A percentile compares a stretch with the other conserved stretches of the same genome.
phyloP scores from a whole-genome alignment of 441 rosid species.

The Brassica hybrid region DNA sequence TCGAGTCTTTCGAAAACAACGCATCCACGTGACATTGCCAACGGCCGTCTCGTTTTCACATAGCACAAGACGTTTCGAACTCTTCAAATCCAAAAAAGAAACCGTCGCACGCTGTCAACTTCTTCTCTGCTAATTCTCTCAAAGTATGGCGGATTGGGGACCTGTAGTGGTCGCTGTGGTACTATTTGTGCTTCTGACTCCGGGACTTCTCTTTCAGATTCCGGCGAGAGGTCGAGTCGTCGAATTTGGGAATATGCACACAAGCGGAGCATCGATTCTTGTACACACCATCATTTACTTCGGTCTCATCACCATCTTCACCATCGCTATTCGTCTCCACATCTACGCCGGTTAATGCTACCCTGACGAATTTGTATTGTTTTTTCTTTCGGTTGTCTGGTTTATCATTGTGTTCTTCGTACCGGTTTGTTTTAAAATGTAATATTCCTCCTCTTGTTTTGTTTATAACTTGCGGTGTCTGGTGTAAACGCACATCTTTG shows the following conservation, averaged over 20 bases:
- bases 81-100: conserved; percentile 6
- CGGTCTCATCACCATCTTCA: conserved; percentile 55
- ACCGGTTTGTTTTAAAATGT: conserved; percentile 3
- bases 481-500: background rate
- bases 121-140: no score
- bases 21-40: conserved; percentile 40
- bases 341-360: conserved; percentile 43
- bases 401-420: background rate
- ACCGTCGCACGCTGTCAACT: no score
- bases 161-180: conserved; percentile 58
- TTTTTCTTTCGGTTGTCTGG: background rate
- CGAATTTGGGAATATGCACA: conserved; percentile 59
- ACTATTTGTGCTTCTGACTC: conserved; percentile 59
- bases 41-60: conserved; percentile 32
- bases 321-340: conserved; percentile 54
- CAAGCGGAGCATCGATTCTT: conserved; percentile 50
- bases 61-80: conserved; percentile 31
- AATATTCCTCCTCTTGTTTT: background rate
- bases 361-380: background rate
- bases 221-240: conserved; percentile 44
- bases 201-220: conserved; percentile 62
- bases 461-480: conserved; percentile 2
- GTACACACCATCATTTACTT: conserved; percentile 59
- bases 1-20: conserved; percentile 34
- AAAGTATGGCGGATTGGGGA: conserved; percentile 62